Evolutionary conservation across 2,329 filamentous ascomycete species (phyloP).

Genomic region (Fusarium papillatum): DNA sequence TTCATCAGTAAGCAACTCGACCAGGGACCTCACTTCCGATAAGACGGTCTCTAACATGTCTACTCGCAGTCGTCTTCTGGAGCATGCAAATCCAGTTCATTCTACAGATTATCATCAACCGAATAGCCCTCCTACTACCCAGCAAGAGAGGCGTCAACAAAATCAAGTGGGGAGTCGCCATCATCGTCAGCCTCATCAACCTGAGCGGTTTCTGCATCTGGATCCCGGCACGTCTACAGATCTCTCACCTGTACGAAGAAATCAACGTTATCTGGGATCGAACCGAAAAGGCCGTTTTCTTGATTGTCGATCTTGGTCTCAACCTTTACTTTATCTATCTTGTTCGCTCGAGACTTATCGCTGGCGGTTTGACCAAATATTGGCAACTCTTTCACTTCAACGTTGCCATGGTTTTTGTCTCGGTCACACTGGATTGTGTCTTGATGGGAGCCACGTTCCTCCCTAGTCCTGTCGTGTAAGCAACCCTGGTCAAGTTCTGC

Average conservation of each 20-base stretch:
- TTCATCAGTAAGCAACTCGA: conserved; percentile 26
- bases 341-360: conserved; percentile 24
- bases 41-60: background rate
- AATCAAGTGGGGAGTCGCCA: conserved; percentile 25
- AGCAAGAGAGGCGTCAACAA: conserved; percentile 24
- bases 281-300: conserved; percentile 32
- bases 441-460: conserved; percentile 34
- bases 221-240: conserved; percentile 28
- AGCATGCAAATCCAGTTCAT: conserved; percentile 37
- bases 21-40: too few species aligned
- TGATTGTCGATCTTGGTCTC: conserved; percentile 24
- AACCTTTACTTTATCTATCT: conserved; percentile 37
- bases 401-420: conserved; percentile 24
- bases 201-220: conserved; percentile 34
- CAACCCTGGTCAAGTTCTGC: background rate
- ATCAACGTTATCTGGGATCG: conserved; percentile 35
- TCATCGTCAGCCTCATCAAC: conserved; percentile 27
- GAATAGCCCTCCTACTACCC: conserved; percentile 26
- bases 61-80: conserved; percentile 21
- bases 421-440: conserved; percentile 26
- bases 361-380: conserved; percentile 29
- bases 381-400: conserved; percentile 28
- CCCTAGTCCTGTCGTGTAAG: conserved; percentile 31
- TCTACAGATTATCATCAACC: conserved; percentile 35
- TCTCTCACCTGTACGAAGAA: conserved; percentile 22